Evolutionary conservation across 306 rosid genomes (phyloP).

Genomic region (Inga laurina): DNA sequence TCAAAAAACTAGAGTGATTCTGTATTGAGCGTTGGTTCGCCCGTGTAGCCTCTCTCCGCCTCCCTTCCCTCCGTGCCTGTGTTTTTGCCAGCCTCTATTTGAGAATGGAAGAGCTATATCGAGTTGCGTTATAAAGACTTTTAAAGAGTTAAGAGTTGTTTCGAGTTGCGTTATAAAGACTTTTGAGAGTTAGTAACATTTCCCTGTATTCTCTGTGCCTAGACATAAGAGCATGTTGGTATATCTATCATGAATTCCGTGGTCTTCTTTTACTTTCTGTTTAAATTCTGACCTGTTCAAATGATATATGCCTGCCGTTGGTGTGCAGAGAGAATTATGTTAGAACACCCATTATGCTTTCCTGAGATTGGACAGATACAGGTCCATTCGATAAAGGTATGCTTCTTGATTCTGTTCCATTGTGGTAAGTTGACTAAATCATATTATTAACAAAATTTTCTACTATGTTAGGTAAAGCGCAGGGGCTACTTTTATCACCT

Average conservation of each 20-base stretch:
- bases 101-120: not conserved
- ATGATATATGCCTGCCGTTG: constrained; percentile 2
- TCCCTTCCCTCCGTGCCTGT: not conserved
- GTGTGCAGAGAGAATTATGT: constrained; percentile 31
- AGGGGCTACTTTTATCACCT: constrained; percentile 34
- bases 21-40: not conserved
- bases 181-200: not conserved
- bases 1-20: not conserved
- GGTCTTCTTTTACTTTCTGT: not conserved
- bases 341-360: constrained; percentile 39
- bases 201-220: not conserved
- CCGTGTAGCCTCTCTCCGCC: not conserved
- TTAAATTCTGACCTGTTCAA: not conserved
- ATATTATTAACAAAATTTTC: constrained; percentile 1
- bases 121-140: not conserved
- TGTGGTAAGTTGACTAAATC: constrained; percentile 13
- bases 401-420: constrained; percentile 6
- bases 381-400: constrained; percentile 48
- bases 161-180: not conserved
- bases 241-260: not conserved
- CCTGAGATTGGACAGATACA: constrained; percentile 44
- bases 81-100: not conserved
- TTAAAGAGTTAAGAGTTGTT: not conserved
- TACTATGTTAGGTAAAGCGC: constrained; percentile 38
- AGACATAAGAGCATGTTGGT: not conserved